These are phyloP conservation scores for Uromyces viciae-fabae DNA, from an alignment of 1,284 basidiomycete genomes.

Conservation along the genomic window DNA sequence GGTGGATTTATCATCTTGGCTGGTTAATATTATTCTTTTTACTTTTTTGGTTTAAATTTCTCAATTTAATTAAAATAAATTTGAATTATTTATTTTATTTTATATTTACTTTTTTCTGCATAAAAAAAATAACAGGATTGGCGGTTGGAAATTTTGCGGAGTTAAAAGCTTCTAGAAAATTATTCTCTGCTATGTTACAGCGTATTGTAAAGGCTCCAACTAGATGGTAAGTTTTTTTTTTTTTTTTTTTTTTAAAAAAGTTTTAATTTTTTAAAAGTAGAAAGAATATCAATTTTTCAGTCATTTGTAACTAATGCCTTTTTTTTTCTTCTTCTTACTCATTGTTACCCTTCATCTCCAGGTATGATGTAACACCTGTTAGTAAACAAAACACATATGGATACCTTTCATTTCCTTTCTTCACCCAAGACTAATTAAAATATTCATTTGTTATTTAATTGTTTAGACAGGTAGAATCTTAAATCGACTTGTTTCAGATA, in stretches of 20 bases:
- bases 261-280: too few species aligned
- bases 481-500: constrained; percentile 43
- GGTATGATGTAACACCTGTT: constrained; percentile 44
- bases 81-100: background rate
- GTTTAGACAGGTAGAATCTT: constrained; percentile 45
- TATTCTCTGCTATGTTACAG: constrained; percentile 53
- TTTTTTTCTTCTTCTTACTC: too few species aligned
- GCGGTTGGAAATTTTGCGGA: constrained; percentile 30
- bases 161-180: constrained; percentile 33
- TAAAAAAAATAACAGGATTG: constrained; percentile 5
- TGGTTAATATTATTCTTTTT: background rate
- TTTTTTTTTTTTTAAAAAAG: background rate
- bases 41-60: background rate
- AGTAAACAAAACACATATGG: background rate
- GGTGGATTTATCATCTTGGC: constrained; percentile 28
- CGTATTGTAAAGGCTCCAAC: constrained; percentile 57
- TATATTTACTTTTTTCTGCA: background rate
- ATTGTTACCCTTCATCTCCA: too few species aligned
- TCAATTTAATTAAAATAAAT: background rate
- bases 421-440: background rate
- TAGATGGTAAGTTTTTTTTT: constrained; percentile 22
- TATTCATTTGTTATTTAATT: too few species aligned
- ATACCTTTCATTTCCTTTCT: too few species aligned
- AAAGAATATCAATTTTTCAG: too few species aligned
- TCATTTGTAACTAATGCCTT: too few species aligned